Percentiles rank a stretch among this genome's conserved stretches.
Conservation (phyloP, 2,329 filamentous ascomycete genomes). For the Setomelanomma holmii region DNA sequence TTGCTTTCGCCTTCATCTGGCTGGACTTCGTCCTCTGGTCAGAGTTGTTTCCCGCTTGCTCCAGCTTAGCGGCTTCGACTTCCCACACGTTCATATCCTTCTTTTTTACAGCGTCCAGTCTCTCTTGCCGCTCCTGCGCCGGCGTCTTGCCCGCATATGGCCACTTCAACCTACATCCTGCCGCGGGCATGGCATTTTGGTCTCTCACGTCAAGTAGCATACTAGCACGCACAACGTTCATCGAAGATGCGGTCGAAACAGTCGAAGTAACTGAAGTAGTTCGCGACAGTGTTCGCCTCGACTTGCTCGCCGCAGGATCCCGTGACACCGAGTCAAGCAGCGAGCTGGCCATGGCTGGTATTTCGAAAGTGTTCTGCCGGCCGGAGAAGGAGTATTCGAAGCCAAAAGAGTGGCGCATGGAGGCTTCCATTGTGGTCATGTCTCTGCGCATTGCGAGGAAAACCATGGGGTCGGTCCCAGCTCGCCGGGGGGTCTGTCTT, state of each 20-base stretch:
- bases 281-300: background rate
- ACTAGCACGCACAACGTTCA: background rate
- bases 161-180: background rate
- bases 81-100: background rate
- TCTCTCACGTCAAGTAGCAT: background rate
- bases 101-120: background rate
- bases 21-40: background rate
- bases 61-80: too few relatives aligned
- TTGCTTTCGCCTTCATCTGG: background rate
- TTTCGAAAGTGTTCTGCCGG: background rate
- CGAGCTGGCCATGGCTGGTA: background rate
- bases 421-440: background rate
- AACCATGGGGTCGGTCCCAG: background rate
- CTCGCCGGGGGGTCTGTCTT: background rate
- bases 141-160: background rate
- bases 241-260: background rate
- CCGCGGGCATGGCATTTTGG: background rate
- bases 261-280: background rate
- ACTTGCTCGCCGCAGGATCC: background rate
- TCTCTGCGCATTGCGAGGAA: slow-evolving; percentile 1
- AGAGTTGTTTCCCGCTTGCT: background rate
- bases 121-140: background rate
- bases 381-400: background rate
- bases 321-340: background rate
- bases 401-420: background rate